Base-by-base conservation (phyloP, 2,329 filamentous ascomycete species). In the Botrytis sinoallii region DNA sequence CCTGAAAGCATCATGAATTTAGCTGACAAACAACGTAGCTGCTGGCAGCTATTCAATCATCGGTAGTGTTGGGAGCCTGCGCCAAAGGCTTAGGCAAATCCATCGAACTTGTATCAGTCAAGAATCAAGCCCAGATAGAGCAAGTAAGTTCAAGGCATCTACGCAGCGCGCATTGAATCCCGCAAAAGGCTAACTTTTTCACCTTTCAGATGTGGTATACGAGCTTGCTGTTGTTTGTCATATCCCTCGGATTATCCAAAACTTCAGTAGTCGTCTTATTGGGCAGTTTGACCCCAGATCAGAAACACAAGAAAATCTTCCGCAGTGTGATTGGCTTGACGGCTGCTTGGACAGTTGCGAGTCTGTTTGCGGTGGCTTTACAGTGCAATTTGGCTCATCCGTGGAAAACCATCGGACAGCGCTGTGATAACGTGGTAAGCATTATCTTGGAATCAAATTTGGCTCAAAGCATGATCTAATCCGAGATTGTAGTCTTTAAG, bases 231-330 rank as follows among this genome's bases (percentile, higher is more conserved):
- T 79, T 86, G 73, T 84, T 83, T 70, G 75, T 86, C 48, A 55
- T 84, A 60, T 78, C 81, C 1, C 76, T 85, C 32, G 84, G 83
- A 72, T 79, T 85, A 29, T 84, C 84, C 8, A 86, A 86, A 75
- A 79, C 79, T 67, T 83, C 83, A 12, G 81, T 85, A 57, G 80
- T 83, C 18, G 80, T 83, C 16, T 82, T 86, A 16, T 83, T 85
- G 66, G 79, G 84, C 38, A 84, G 84, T 14, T 79, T 86, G n/a
- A 85, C 84, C 5, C 84, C 84, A 2, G 81, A 84, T 40, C 81
- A 82, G 72, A 77, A 75, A 18, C 85, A 86, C 75, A 81, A 80
- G 75, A 77, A 76, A 3, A 81, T 83, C 14, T 78, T 86, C 5
- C 35, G 55, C 16, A 40, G n/a, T 16, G 67, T 65, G 6, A 60